phyloP scores from a whole-genome alignment of 1,284 basidiomycete species.

The Ustilago cynodontis region DNA sequence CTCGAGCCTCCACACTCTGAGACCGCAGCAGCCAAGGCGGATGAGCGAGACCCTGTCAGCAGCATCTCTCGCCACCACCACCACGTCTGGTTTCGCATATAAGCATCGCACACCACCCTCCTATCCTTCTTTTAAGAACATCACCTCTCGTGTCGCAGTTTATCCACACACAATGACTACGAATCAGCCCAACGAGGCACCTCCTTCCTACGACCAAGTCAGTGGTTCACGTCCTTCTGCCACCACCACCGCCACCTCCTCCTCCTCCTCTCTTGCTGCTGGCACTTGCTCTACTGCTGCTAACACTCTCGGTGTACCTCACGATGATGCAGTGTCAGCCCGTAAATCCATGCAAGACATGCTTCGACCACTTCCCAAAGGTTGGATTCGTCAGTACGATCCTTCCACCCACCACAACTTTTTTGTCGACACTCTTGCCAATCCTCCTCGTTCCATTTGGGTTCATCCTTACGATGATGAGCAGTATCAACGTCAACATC shows the following conservation, averaged over 20 bases:
- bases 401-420: slow-evolving; percentile 56
- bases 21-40: not conserved
- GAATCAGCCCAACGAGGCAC: slow-evolving; percentile 27
- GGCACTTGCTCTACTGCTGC: slow-evolving; percentile 4
- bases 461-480: slow-evolving; percentile 65
- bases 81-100: not conserved
- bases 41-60: not conserved
- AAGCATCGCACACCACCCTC: not conserved
- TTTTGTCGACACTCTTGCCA: slow-evolving; percentile 65
- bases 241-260: slow-evolving; percentile 10
- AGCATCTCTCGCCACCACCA: not conserved
- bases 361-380: slow-evolving; percentile 57
- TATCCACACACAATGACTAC: slow-evolving; percentile 13
- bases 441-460: slow-evolving; percentile 69
- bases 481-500: slow-evolving; percentile 45
- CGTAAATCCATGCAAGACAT: slow-evolving; percentile 53
- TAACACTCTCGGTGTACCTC: slow-evolving; percentile 22
- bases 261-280: slow-evolving; percentile 1
- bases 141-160: too few relatives aligned
- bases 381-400: slow-evolving; percentile 67
- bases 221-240: slow-evolving; percentile 18
- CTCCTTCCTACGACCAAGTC: slow-evolving; percentile 48
- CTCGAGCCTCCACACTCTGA: not conserved
- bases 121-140: too few relatives aligned
- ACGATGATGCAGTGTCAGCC: slow-evolving; percentile 8